Conservation (phyloP, 164 flowering plant genomes). For the Umbellularia californica region DNA sequence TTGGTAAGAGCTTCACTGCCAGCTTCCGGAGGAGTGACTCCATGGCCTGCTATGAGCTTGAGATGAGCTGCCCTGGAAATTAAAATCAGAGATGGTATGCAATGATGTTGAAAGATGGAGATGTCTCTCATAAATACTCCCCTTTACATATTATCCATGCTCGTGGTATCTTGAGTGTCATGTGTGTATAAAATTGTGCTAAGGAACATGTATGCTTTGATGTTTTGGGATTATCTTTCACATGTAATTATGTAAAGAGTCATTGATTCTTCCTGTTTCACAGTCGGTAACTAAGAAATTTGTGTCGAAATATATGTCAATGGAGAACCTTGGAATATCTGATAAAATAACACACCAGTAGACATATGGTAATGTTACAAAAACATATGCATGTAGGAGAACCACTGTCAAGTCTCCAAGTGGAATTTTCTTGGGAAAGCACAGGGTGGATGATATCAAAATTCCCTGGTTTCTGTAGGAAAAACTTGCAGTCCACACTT, state of each 20-base stretch:
- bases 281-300: neutral
- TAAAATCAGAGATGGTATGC: neutral
- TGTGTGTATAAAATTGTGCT: neutral
- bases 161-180: neutral
- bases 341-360: neutral
- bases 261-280: neutral
- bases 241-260: neutral
- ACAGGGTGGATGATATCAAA: no score
- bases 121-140: neutral
- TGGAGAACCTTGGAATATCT: neutral
- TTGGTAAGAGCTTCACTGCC: conserved; percentile 69
- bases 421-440: no score
- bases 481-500: no score
- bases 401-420: no score
- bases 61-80: conserved; percentile 34
- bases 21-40: conserved; percentile 40
- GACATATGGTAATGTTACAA: neutral
- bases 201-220: neutral
- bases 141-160: neutral
- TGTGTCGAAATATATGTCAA: neutral
- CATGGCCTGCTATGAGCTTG: conserved; percentile 75
- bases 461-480: no score
- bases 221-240: neutral
- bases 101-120: neutral
- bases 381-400: neutral